Percentiles rank a stretch among this genome's conserved stretches.
Evolutionary conservation across 805 yeast genomes (phyloP).

Genomic region (Schwanniomyces pseudopolymorphus): DNA sequence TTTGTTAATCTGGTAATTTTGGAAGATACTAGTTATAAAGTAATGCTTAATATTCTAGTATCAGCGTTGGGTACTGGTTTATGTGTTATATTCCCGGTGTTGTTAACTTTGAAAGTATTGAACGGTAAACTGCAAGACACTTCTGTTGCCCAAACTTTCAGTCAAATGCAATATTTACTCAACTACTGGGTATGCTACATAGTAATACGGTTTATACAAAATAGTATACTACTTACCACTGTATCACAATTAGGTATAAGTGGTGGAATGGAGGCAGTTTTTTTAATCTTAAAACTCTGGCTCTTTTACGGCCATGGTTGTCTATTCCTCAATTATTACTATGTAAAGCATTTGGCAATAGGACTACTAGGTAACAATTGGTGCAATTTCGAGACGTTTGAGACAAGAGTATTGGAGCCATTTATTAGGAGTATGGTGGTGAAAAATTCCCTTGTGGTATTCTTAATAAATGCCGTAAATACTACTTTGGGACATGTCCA

Average conservation of each 20-base stretch:
- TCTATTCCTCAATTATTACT: conserved; percentile 17
- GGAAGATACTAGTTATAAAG: not conserved
- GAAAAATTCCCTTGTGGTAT: not conserved
- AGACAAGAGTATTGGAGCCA: conserved; percentile 15
- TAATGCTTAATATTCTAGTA: conserved; percentile 9
- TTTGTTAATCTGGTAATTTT: not conserved
- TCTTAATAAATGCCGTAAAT: not conserved
- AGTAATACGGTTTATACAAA: conserved; percentile 11
- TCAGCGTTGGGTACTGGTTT: conserved; percentile 3
- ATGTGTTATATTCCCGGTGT: conserved; percentile 14
- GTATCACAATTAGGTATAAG: conserved; percentile 9
- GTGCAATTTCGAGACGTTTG: conserved; percentile 10
- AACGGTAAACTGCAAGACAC: conserved; percentile 4
- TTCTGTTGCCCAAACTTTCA: not conserved
- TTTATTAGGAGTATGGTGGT: conserved; percentile 1
- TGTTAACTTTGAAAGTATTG: conserved; percentile 17
- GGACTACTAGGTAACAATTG: conserved; percentile 1
- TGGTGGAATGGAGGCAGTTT: conserved; percentile 2
- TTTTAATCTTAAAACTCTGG: conserved; percentile 16
- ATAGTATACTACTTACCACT: conserved; percentile 6
- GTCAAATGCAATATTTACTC: conserved; percentile 14
- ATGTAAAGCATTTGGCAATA: conserved; percentile 7
- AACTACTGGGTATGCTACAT: conserved; percentile 24
- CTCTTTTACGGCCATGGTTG: conserved; percentile 25
- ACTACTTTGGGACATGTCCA: not conserved